A percentile compares a stretch with the other conserved stretches of the same genome.
Evolutionary conservation across 2,329 filamentous ascomycete species (phyloP).

Genomic region (Fusarium caatingaense): DNA sequence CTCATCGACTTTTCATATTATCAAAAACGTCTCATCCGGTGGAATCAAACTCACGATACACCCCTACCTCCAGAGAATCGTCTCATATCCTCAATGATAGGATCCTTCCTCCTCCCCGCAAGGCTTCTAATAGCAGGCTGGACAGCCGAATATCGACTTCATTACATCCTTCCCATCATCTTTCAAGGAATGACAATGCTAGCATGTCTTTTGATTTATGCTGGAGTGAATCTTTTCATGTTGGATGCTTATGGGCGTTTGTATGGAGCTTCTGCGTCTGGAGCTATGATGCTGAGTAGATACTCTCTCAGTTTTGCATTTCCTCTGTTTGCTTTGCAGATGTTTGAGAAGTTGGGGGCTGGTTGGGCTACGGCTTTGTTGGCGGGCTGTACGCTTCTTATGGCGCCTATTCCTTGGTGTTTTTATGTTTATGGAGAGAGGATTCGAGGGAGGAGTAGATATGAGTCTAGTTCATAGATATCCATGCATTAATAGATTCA

Average conservation of each 20-base stretch:
- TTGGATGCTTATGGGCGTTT: slow-evolving; percentile 26
- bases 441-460: slow-evolving; percentile 19
- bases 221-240: slow-evolving; percentile 26
- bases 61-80: slow-evolving; percentile 16
- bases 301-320: slow-evolving; percentile 28
- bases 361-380: slow-evolving; percentile 28
- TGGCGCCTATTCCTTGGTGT: slow-evolving; percentile 35
- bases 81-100: slow-evolving; percentile 25
- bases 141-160: slow-evolving; percentile 17
- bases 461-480: slow-evolving; percentile 14
- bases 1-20: slow-evolving; percentile 30
- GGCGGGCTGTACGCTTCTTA: background rate
- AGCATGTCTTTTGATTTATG: slow-evolving; percentile 25
- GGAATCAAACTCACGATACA: background rate
- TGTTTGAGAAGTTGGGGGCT: slow-evolving; percentile 21
- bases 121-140: slow-evolving; percentile 26
- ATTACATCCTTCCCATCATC: slow-evolving; percentile 16
- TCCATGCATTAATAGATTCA: too few species aligned
- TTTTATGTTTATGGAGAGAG: slow-evolving; percentile 20
- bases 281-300: slow-evolving; percentile 31
- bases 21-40: slow-evolving; percentile 17
- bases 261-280: slow-evolving; percentile 24
- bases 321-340: slow-evolving; percentile 26
- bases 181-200: slow-evolving; percentile 26
- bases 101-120: slow-evolving; percentile 14